Conservation (phyloP, 768 basidiomycete species). For the Auricularia auricula-judae region DNA sequence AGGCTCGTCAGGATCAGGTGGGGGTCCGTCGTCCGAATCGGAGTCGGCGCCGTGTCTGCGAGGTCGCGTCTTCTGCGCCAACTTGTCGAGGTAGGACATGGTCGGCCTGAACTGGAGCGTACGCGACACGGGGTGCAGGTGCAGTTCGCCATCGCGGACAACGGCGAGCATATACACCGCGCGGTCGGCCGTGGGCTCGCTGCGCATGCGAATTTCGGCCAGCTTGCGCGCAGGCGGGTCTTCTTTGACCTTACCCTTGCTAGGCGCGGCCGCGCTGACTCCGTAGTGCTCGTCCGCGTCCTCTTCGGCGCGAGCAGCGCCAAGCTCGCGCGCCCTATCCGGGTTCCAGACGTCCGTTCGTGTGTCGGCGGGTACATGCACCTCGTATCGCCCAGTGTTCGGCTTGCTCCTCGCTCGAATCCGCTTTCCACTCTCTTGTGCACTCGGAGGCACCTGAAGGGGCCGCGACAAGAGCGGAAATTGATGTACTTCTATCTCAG, state of each 20-base stretch:
- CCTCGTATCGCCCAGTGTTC: constrained; percentile 48
- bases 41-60: constrained; percentile 43
- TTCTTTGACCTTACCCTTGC: constrained; percentile 33
- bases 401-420: constrained; percentile 67
- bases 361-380: constrained; percentile 74
- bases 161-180: constrained; percentile 69
- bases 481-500: constrained; percentile 68
- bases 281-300: constrained; percentile 73
- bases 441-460: constrained; percentile 67
- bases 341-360: constrained; percentile 72
- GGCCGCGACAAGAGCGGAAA: constrained; percentile 68
- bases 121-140: constrained; percentile 68
- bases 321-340: constrained; percentile 58
- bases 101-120: constrained; percentile 77
- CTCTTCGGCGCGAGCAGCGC: constrained; percentile 55
- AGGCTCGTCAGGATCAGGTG: constrained; percentile 68
- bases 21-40: constrained; percentile 70
- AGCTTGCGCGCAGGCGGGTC: constrained; percentile 31
- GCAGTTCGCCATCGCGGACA: constrained; percentile 60
- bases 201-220: constrained; percentile 58
- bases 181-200: constrained; percentile 56
- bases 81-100: constrained; percentile 66
- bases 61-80: constrained; percentile 48
- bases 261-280: constrained; percentile 6
- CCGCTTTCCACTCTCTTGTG: constrained; percentile 58